These are phyloP conservation scores for Backusella circina DNA, from an alignment of 192 early-diverging fungal genomes.

Conservation along the genomic window DNA sequence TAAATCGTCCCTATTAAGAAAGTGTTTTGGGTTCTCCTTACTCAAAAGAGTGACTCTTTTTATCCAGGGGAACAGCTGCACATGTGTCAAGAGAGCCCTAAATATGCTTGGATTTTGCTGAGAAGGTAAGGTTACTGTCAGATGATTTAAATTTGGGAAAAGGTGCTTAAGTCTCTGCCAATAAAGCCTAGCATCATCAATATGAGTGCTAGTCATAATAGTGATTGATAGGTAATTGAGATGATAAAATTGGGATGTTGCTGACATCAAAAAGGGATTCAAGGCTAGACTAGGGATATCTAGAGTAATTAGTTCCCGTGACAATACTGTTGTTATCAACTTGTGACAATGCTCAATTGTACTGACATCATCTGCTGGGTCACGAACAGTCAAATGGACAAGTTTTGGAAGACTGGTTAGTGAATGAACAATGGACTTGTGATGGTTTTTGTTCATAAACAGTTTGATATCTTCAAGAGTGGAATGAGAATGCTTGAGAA, in stretches of 20 bases:
- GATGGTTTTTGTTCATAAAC: neutral
- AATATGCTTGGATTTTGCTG: neutral
- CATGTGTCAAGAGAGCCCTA: neutral
- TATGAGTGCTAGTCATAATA: neutral
- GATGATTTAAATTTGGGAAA: conserved; percentile 1
- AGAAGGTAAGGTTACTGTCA: neutral
- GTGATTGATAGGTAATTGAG: neutral
- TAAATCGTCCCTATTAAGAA: neutral
- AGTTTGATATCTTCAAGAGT: conserved; percentile 7
- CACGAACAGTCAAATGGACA: conserved; percentile 2
- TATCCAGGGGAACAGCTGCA: conserved; percentile 7
- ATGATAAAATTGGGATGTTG: neutral
- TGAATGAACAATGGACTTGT: neutral
- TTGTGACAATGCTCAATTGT: neutral
- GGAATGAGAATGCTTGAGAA: neutral
- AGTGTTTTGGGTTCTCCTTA: conserved; percentile 4
- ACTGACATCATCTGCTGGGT: conserved; percentile 11
- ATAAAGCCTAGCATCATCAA: neutral
- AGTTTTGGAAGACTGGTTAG: neutral
- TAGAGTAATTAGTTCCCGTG: neutral
- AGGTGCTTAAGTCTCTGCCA: neutral
- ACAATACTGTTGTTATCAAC: neutral
- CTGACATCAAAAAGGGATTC: conserved; percentile 1
- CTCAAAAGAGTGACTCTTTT: neutral
- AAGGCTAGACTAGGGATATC: neutral